These are phyloP conservation scores for Cladorrhinum samala DNA, from an alignment of 495 filamentous ascomycete species.

Conservation along the genomic window DNA sequence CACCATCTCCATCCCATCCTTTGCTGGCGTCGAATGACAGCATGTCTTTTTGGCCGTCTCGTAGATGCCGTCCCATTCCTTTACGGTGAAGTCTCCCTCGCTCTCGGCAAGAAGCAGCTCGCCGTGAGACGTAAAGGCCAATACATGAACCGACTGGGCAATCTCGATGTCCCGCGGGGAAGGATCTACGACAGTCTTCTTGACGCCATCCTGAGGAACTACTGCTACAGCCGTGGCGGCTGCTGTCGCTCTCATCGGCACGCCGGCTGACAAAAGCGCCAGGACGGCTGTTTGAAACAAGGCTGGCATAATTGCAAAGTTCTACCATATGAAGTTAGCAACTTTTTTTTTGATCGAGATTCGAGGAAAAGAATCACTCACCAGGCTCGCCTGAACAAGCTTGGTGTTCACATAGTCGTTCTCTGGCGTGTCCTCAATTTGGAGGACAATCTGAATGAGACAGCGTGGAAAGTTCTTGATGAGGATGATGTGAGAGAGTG, in stretches of 20 bases:
- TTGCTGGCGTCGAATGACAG: slow-evolving; percentile 37
- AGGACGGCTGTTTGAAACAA: slow-evolving; percentile 67
- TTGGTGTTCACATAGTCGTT: slow-evolving; percentile 50
- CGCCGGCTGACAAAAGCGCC: slow-evolving; percentile 67
- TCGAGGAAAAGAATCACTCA: slow-evolving; percentile 21
- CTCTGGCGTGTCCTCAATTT: slow-evolving; percentile 52
- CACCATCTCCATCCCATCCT: slow-evolving; percentile 43
- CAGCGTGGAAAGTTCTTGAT: slow-evolving; percentile 62
- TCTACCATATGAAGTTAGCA: slow-evolving; percentile 41
- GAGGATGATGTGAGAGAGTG: slow-evolving; percentile 63
- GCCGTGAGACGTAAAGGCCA: slow-evolving; percentile 69
- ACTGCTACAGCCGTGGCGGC: slow-evolving; percentile 60
- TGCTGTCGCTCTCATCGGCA: slow-evolving; percentile 66
- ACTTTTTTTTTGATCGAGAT: slow-evolving; percentile 1
- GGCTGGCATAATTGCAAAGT: slow-evolving; percentile 65
- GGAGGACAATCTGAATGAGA: slow-evolving; percentile 61
- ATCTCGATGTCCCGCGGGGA: slow-evolving; percentile 47
- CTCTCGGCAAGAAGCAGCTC: slow-evolving; percentile 75
- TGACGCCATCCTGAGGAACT: slow-evolving; percentile 38
- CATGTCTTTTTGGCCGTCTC: slow-evolving; percentile 60
- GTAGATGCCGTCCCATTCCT: slow-evolving; percentile 69
- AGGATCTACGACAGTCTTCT: slow-evolving; percentile 47
- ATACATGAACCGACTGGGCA: slow-evolving; percentile 65
- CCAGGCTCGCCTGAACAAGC: slow-evolving; percentile 43
- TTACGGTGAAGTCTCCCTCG: slow-evolving; percentile 68